These are phyloP conservation scores for Prototheca cutis DNA, from an alignment of 163 green algal species.

Conservation along the genomic window DNA sequence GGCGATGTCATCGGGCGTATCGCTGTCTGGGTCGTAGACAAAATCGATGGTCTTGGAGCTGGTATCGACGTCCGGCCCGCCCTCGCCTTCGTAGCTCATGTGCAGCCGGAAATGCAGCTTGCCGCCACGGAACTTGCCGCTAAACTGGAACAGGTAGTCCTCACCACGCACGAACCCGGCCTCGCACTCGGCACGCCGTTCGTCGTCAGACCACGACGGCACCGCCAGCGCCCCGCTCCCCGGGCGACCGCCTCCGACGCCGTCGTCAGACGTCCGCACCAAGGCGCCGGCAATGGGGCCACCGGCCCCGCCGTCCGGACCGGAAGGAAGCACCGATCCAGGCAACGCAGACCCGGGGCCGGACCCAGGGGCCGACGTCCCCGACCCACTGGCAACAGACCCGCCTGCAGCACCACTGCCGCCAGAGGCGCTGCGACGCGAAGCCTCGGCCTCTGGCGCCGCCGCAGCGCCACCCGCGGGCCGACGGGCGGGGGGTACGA, in stretches of 20 bases:
- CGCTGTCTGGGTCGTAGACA: slow-evolving; percentile 73
- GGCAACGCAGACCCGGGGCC: no score
- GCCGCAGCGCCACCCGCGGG: background rate
- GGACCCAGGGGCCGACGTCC: no score
- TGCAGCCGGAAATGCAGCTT: slow-evolving; percentile 75
- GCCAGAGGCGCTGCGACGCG: background rate
- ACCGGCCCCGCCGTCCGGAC: no score
- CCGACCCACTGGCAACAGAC: no score
- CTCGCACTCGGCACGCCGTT: slow-evolving; percentile 28
- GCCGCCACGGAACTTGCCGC: slow-evolving; percentile 46
- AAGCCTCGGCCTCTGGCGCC: background rate
- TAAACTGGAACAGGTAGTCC: slow-evolving; percentile 85
- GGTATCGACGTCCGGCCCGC: slow-evolving; percentile 16
- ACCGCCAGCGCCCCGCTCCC: no score
- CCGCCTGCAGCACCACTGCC: no score
- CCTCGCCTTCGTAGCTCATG: slow-evolving; percentile 60
- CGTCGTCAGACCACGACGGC: slow-evolving; percentile 1
- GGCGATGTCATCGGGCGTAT: slow-evolving; percentile 78
- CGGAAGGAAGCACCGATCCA: no score
- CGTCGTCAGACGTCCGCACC: no score
- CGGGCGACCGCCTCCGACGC: no score
- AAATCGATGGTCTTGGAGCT: slow-evolving; percentile 77
- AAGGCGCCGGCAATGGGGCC: no score
- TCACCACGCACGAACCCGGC: slow-evolving; percentile 70
- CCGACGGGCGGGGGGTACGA: slow-evolving; percentile 4